A percentile compares a stretch with the other conserved stretches of the same genome.
These are phyloP conservation scores for Marasmius sp. DNA, from an alignment of 1,284 basidiomycete genomes.

Conservation along the genomic window DNA sequence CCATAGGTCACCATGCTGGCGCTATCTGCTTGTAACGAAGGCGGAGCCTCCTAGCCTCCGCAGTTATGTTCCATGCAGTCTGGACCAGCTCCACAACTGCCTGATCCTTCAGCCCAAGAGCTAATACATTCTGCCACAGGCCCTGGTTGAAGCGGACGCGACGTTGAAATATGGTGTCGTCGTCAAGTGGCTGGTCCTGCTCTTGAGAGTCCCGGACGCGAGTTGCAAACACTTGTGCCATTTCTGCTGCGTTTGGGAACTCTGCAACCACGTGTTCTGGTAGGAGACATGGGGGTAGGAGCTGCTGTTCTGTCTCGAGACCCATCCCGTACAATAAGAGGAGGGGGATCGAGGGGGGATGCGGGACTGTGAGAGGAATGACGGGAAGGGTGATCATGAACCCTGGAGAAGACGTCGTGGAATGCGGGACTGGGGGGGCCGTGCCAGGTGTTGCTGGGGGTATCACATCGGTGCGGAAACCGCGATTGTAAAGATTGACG, in stretches of 20 bases:
- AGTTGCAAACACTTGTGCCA: conserved; percentile 48
- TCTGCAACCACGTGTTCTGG: conserved; percentile 43
- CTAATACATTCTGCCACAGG: conserved; percentile 52
- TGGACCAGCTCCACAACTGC: conserved; percentile 41
- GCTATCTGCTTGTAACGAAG: not conserved
- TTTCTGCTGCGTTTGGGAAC: conserved; percentile 53
- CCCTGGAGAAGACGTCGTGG: conserved; percentile 15
- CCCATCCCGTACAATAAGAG: conserved; percentile 42
- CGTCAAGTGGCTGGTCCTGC: conserved; percentile 9
- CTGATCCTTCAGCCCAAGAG: conserved; percentile 39
- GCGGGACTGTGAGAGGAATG: conserved; percentile 36
- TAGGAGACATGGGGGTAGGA: conserved; percentile 38
- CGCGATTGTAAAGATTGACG: conserved; percentile 36
- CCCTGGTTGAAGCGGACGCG: conserved; percentile 42
- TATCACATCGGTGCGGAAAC: conserved; percentile 40
- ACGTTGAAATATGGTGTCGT: conserved; percentile 34
- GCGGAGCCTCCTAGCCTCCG: conserved; percentile 42
- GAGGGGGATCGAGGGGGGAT: conserved; percentile 38
- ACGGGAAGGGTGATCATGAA: conserved; percentile 38
- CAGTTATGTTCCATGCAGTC: conserved; percentile 51
- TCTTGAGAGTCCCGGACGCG: not conserved
- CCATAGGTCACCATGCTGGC: no score
- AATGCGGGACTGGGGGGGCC: conserved; percentile 30
- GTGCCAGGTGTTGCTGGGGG: conserved; percentile 28
- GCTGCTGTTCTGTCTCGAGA: conserved; percentile 37